Conservation (phyloP, 2,329 filamentous ascomycete genomes). For the Alternaria sp. region DNA sequence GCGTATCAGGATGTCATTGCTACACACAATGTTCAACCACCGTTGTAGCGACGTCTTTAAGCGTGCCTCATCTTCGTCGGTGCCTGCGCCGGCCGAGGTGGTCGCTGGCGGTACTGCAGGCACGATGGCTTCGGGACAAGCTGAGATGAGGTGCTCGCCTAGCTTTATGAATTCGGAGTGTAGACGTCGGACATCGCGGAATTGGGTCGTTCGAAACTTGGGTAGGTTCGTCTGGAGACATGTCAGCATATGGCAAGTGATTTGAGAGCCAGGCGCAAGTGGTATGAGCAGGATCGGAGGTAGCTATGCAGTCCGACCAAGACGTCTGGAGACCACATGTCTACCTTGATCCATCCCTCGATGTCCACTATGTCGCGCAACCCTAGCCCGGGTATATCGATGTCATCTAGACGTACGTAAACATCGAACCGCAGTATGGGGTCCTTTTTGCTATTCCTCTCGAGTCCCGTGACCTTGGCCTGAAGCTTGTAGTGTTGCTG, state of each 20-base stretch:
- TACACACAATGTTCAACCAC: slow-evolving; percentile 94
- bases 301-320: neutral
- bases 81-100: slow-evolving; percentile 92
- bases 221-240: slow-evolving; percentile 88
- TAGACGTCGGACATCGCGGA: slow-evolving; percentile 93
- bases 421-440: slow-evolving; percentile 95
- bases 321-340: neutral
- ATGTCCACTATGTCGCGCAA: slow-evolving; percentile 12
- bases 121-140: slow-evolving; percentile 95
- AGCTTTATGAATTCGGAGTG: slow-evolving; percentile 97
- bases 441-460: slow-evolving; percentile 94
- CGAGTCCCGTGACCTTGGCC: slow-evolving; percentile 92
- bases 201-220: slow-evolving; percentile 96
- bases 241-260: slow-evolving; percentile 17
- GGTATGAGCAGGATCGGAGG: neutral
- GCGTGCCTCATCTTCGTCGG: slow-evolving; percentile 90
- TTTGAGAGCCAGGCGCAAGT: neutral
- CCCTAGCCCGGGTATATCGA: neutral
- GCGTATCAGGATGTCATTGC: slow-evolving; percentile 89
- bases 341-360: slow-evolving; percentile 11
- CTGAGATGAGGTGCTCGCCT: slow-evolving; percentile 93
- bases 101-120: slow-evolving; percentile 94
- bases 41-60: slow-evolving; percentile 91
- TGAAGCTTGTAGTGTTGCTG: slow-evolving; percentile 84
- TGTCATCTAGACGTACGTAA: slow-evolving; percentile 70